Percentiles rank a stretch among this genome's conserved stretches.
Conservation (phyloP, 1,284 basidiomycete species). For the Irpex sp. region DNA sequence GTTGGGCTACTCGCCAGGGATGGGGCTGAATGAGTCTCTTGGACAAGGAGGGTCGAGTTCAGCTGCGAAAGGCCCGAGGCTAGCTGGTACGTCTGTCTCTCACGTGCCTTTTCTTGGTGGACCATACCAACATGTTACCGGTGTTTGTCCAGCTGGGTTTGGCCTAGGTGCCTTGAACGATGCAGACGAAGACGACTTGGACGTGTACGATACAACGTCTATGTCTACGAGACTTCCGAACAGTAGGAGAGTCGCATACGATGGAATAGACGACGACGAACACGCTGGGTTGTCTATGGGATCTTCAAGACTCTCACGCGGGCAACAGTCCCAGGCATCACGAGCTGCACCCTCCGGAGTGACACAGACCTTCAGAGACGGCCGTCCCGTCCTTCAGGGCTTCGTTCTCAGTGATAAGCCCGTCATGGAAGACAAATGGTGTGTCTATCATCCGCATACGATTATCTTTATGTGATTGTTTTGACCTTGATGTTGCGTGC, state of each 20-base stretch:
- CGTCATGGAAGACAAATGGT: conserved; percentile 73
- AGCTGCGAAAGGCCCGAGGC: conserved; percentile 40
- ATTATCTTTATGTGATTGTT: conserved; percentile 6
- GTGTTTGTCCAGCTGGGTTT: conserved; percentile 73
- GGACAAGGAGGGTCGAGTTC: conserved; percentile 26
- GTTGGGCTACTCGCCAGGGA: conserved; percentile 68
- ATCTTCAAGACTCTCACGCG: conserved; percentile 6
- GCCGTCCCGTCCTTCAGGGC: conserved; percentile 65
- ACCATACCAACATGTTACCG: too few relatives aligned
- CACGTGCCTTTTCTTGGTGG: too few relatives aligned
- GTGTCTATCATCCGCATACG: conserved; percentile 21
- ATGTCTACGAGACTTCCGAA: conserved; percentile 24
- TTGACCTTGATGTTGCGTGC: conserved; percentile 1
- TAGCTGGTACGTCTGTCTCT: conserved; percentile 43
- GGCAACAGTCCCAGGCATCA: conserved; percentile 14
- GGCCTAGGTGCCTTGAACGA: conserved; percentile 84
- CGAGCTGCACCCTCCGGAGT: conserved; percentile 13
- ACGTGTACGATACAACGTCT: conserved; percentile 62
- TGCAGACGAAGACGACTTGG: conserved; percentile 85
- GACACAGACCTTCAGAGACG: conserved; percentile 49
- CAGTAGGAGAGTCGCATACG: conserved; percentile 56
- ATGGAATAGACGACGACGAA: conserved; percentile 65
- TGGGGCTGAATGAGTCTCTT: conserved; percentile 57
- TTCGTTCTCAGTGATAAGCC: conserved; percentile 71
- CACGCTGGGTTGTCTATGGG: conserved; percentile 19